Evolutionary conservation across 1,139 yeast genomes (phyloP), one percentile per base, ranked within the genome.

Genomic region (Pichia inconspicua): DNA sequence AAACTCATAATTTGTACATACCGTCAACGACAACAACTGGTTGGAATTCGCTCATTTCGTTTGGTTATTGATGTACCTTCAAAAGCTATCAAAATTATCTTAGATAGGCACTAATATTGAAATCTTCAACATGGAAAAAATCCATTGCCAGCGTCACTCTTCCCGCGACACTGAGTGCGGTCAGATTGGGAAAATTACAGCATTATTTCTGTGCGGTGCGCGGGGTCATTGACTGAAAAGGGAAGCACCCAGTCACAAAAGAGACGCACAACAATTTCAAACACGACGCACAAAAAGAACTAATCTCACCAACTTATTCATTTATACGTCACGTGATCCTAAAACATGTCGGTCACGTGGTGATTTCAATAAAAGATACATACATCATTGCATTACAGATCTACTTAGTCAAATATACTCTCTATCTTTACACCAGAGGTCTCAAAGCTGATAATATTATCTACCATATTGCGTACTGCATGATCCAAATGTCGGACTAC

Each of bases 1-100:
- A 27, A 2, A 34, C 17, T 15, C 28, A 22, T 37, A 5, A 19
- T 12, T 31, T 25, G 8, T 45, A 74, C 79, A 67, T 75, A 74
- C 94, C 95, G 78, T 86, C 95, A 80, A 86, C 83, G 75, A 88
- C 96, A 80, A 88, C 87, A 80, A 88, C 95, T 77, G 94, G 90
- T 80, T 87, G 94, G 74, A 82, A 87, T 73, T 86, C 79, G 78
- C 92, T 84, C 95, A 86, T 87, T 66, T 71, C 56, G 50, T 40
- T 25, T 47, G 47, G 42, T 31, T 44, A 43, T 42, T 34, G 37
- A 34, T 34, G 37, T 34, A 34, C 37, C 14, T 4, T 34, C 37
- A 30, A 30, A 30, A 30, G 34, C 34, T 34, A 17, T 34, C 19
- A 34, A 34, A 15, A 34, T 15, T 34, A 34, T 22, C 22, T 34